Evolutionary conservation across 2,329 filamentous ascomycete species (phyloP), one percentile per base, ranked within the genome.

Genomic region (Periconia sp.): DNA sequence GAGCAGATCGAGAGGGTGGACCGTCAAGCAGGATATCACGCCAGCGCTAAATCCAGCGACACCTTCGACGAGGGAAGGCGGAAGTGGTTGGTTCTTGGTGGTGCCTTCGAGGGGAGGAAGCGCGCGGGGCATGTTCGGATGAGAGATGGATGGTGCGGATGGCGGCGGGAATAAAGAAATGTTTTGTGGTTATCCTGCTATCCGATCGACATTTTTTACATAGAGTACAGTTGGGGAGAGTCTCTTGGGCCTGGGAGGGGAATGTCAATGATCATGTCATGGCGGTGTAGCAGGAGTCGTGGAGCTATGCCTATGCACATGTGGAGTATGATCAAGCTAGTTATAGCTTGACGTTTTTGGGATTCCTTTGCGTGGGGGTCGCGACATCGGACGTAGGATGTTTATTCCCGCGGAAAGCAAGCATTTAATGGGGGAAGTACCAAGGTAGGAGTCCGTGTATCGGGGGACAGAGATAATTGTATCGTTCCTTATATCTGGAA

Each of bases 1-100:
- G 72, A 97, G 87, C 59, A 99, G 87, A 77, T 99, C 94, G 55
- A 99, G 85, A 31, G 94, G 94, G 72, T 97, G 93, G 49, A 94
- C 89, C 52, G 86, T 87, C 46, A 97, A 81, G 20, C 94, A 97
- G 49, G 92, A 89, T 63, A 92, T 83, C 52, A 91, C 83, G 57
- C 94, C 94, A 55, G 94, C 94, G 60, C 88, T 89, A 74, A 99
- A 88, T 64, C 94, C 94, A 57, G 94, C 91, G 72, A 92, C 81
- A 68, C 89, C 88, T 82, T 97, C 94, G 75, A 97, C 84, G 70
- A 90, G 75, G 65, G 89, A 91, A 76, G 90, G 85, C 73, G 83
- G 68, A 27, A 74, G 54, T 74, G 81, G 52, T 41, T 55, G 50
- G 57, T 68, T 66, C 52, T 73, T 64, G 47, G 70, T 69, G 40